These are phyloP conservation scores for Galium porrigens DNA, from an alignment of 305 asterid genomes.

Conservation along the genomic window DNA sequence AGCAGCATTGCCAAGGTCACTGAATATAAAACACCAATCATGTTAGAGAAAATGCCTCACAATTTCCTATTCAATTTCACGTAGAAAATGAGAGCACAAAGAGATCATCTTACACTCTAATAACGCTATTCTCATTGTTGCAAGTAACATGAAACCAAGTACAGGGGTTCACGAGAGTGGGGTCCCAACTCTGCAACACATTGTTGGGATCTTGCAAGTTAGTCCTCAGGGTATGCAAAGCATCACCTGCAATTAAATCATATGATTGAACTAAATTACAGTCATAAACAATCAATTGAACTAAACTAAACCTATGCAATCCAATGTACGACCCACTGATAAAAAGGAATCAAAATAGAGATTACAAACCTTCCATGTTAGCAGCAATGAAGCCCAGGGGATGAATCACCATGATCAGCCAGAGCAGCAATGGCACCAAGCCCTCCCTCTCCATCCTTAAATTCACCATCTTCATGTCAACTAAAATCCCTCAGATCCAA, in stretches of 20 bases:
- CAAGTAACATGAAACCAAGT: constrained; percentile 99
- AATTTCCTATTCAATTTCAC: constrained; percentile 4
- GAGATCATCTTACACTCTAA: constrained; percentile 63
- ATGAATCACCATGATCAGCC: constrained; percentile 50
- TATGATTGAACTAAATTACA: constrained; percentile 10
- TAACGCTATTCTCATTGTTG: constrained; percentile 90
- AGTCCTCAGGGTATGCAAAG: constrained; percentile 61
- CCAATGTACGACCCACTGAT: neutral
- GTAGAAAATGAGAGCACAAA: constrained; percentile 9
- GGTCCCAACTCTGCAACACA: constrained; percentile 97
- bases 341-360: constrained; percentile 4
- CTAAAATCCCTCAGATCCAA: constrained; percentile 46
- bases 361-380: constrained; percentile 55
- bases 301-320: neutral
- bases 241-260: constrained; percentile 55
- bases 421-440: constrained; percentile 28
- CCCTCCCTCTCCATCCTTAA: constrained; percentile 39
- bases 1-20: constrained; percentile 96
- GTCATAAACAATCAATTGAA: neutral
- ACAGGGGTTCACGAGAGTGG: constrained; percentile 95
- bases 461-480: constrained; percentile 26
- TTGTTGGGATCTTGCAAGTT: constrained; percentile 80
- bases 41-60: constrained; percentile 4
- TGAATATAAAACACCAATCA: constrained; percentile 19
- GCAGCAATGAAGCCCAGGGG: constrained; percentile 45